phyloP scores from a whole-genome alignment of 805 yeast genomes.

The Yueomyces sinensis region DNA sequence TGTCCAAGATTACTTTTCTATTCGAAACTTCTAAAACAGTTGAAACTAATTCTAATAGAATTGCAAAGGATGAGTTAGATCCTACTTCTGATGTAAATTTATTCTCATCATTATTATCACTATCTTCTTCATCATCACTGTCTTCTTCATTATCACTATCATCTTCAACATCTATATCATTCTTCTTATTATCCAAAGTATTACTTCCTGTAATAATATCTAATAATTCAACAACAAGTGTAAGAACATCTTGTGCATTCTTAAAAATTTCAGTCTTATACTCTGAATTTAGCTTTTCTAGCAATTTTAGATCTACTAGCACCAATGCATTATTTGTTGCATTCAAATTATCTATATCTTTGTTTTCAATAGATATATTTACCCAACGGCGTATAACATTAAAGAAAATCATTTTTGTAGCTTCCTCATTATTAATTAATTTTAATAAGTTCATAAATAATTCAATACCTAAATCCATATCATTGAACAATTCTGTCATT shows the following conservation, averaged over 20 bases:
- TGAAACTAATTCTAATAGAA: conserved; percentile 27
- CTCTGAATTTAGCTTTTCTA: conserved; percentile 46
- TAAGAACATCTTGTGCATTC: conserved; percentile 42
- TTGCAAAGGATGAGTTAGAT: conserved; percentile 8
- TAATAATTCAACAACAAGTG: conserved; percentile 33
- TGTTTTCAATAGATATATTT: conserved; percentile 2
- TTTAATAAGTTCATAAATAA: conserved; percentile 32
- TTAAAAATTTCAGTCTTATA: conserved; percentile 38
- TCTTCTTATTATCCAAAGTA: conserved; percentile 27
- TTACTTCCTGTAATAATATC: conserved; percentile 16
- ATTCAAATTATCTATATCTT: conserved; percentile 7
- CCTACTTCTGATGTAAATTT: neutral
- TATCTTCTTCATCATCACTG: conserved; percentile 21
- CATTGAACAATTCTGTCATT: conserved; percentile 23
- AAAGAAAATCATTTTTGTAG: conserved; percentile 36
- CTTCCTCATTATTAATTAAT: conserved; percentile 33
- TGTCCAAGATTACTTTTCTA: conserved; percentile 6
- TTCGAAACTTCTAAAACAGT: conserved; percentile 25
- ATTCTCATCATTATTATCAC: conserved; percentile 1
- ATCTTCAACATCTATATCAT: conserved; percentile 13
- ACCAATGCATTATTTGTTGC: conserved; percentile 38
- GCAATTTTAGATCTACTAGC: conserved; percentile 45
- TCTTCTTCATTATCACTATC: conserved; percentile 18
- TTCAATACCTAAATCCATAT: conserved; percentile 32
- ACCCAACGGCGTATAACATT: conserved; percentile 51